Percentiles rank a stretch among this genome's conserved stretches.
Evolutionary conservation across 306 rosid genomes (phyloP).

Genomic region (Coriaria nepalensis): DNA sequence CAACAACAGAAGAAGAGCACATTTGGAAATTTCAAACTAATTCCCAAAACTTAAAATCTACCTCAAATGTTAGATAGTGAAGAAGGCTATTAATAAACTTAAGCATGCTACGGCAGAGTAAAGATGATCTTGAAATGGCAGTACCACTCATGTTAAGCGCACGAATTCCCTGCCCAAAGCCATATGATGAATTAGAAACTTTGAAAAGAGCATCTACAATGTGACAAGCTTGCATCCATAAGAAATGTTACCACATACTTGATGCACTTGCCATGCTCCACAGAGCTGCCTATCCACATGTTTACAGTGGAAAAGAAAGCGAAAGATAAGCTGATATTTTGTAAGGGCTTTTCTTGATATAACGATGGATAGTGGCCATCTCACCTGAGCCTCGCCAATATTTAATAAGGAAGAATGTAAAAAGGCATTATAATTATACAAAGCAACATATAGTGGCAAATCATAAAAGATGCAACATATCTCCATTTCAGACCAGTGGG

Average conservation of each 20-base stretch:
- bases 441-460: too few species aligned
- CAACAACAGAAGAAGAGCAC: background rate
- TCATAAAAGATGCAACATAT: too few species aligned
- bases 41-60: conserved; percentile 24
- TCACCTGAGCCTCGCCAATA: conserved; percentile 38
- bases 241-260: conserved; percentile 35
- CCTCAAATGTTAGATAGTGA: conserved; percentile 97
- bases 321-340: conserved; percentile 83
- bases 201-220: conserved; percentile 11
- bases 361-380: conserved; percentile 89
- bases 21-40: background rate
- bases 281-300: conserved; percentile 94
- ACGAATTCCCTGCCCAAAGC: conserved; percentile 60
- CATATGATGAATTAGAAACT: conserved; percentile 7
- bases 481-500: too few species aligned
- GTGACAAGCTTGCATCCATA: conserved; percentile 3
- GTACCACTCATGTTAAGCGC: conserved; percentile 72
- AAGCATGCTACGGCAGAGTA: conserved; percentile 93
- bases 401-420: background rate
- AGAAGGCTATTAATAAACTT: conserved; percentile 86
- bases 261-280: conserved; percentile 98
- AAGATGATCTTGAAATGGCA: conserved; percentile 82
- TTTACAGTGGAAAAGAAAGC: conserved; percentile 86
- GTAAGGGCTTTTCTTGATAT: conserved; percentile 71
- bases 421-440: too few species aligned